These are phyloP conservation scores for Talaromyces sp. DNA, from an alignment of 2,329 filamentous ascomycete species.

Conservation along the genomic window DNA sequence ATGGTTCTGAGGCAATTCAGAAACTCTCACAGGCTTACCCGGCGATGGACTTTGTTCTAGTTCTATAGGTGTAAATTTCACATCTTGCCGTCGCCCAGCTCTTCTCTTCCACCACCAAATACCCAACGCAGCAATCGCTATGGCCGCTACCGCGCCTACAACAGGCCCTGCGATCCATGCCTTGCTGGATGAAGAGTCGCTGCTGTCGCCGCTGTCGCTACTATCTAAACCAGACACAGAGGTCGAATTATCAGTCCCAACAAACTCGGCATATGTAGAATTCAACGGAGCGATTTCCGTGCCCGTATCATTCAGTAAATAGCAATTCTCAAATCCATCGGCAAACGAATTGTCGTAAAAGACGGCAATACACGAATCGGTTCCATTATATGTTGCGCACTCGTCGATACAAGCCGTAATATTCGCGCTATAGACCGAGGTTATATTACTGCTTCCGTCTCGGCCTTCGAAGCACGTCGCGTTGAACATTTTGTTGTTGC, in stretches of 20 bases:
- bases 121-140: not conserved
- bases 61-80: not conserved
- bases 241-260: not conserved
- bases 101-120: not conserved
- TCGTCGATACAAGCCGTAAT: not conserved
- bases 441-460: not conserved
- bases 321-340: constrained; percentile 16
- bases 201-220: not conserved
- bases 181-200: constrained; percentile 1
- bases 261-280: constrained; percentile 10
- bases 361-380: constrained; percentile 5
- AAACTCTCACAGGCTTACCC: not conserved
- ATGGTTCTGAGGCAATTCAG: not conserved
- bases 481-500: constrained; percentile 4
- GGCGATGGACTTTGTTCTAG: not conserved
- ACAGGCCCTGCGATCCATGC: constrained; percentile 14
- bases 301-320: constrained; percentile 6
- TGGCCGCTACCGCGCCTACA: not conserved
- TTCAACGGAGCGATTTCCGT: not conserved
- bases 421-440: constrained; percentile 15
- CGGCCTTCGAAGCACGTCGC: constrained; percentile 3
- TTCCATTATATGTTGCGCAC: constrained; percentile 7
- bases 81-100: not conserved
- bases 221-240: not conserved
- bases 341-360: constrained; percentile 13